Base-by-base conservation (phyloP, 306 rosid genomes). In the Medicago lupulina region DNA sequence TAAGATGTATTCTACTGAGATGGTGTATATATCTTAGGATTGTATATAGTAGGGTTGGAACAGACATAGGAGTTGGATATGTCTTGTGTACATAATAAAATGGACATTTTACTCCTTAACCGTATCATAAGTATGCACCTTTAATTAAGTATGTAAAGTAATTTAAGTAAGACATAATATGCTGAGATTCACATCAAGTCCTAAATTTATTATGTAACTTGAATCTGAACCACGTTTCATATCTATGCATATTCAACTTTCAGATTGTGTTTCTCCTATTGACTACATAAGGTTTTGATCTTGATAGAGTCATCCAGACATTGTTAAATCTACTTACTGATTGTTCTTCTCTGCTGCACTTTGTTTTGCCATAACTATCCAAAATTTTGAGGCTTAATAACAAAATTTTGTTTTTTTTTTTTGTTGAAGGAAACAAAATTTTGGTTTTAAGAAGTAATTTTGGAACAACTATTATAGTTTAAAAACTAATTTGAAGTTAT, bases 1-100 rank as follows among this genome's bases (percentile, higher is more conserved):
- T 85, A 86, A 88, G 67, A 63, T 79, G 83, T 66, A 70, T 77
- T 76, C 67, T 60, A 54, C 75, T 66, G 13, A 67, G 70, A 74
- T 80, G 21, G 67, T 47, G 49, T 43, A 21, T 21, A 21, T 21
- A 39, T 43, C 40, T 0, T 70, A 81, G 80, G 75, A 15, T 83
- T 74, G 74, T 76, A 49, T 23, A 23, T 23, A 21, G 40, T 17
- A 72, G 55, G 54, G 64, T 65, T 64, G 21, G 53, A 46, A 49
- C 40, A 9, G 41, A 70, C 65, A 49, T 19, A 12, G 12, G 67
- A 12, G 74, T 54, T 71, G 75, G 11, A 81, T 58, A 64, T 70
- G 54, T 28, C 61, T n/a, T 57, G 70, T 47, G 85, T 78, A 79
- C 63, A 67, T 78, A 78, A 28, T 46, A 55, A 65, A 36, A 46